Percentiles rank a stretch among this genome's conserved stretches.
Evolutionary conservation across 2,329 filamentous ascomycete species (phyloP).

Genomic region (Aureobasidium sp.): DNA sequence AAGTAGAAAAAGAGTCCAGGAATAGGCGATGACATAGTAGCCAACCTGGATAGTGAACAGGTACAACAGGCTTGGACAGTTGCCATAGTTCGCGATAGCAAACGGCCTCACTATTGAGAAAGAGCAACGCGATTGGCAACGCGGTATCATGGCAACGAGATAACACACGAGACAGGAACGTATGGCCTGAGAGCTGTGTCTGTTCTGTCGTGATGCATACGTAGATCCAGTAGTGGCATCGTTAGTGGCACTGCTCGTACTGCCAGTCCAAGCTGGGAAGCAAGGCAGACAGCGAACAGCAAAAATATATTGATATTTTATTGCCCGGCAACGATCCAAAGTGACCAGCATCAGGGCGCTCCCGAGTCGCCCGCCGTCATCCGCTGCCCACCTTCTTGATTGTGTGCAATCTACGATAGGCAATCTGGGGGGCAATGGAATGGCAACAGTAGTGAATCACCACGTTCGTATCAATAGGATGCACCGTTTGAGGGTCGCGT

Average conservation of each 20-base stretch:
- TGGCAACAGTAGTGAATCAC: neutral
- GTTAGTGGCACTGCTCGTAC: slow-evolving; percentile 10
- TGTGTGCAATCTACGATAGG: neutral
- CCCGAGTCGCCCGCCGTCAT: slow-evolving; percentile 7
- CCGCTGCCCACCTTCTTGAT: neutral
- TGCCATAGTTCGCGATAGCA: neutral
- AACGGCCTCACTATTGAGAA: slow-evolving; percentile 5
- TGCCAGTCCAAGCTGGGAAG: slow-evolving; percentile 9
- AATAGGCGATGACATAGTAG: neutral
- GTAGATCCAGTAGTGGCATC: slow-evolving; percentile 8
- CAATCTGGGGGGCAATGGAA: neutral
- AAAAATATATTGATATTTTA: slow-evolving; percentile 4
- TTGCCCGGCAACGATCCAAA: slow-evolving; percentile 8
- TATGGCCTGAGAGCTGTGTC: slow-evolving; percentile 13
- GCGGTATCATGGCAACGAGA: slow-evolving; percentile 14
- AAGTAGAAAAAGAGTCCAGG: neutral
- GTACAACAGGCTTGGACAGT: neutral
- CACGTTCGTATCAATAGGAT: neutral
- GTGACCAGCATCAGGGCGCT: slow-evolving; percentile 1
- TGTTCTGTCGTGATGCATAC: slow-evolving; percentile 12
- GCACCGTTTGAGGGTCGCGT: neutral
- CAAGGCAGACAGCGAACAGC: slow-evolving; percentile 12
- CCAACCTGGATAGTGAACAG: too few relatives aligned
- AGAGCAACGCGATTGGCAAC: slow-evolving; percentile 6
- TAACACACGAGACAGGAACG: slow-evolving; percentile 7